Conservation (phyloP, 495 filamentous ascomycete species). For the Viridothelium virens region DNA sequence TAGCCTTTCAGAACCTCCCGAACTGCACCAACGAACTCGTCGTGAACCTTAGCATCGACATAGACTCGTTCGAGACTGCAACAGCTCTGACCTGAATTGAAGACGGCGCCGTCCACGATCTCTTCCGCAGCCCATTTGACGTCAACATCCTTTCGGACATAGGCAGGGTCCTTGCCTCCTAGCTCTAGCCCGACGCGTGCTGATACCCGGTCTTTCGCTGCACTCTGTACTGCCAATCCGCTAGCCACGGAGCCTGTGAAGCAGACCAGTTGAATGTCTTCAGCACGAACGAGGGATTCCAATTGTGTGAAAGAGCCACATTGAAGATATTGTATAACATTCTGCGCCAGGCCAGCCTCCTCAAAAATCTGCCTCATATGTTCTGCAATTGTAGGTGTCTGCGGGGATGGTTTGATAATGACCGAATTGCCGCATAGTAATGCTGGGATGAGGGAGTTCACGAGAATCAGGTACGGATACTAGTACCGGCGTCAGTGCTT, state of each 20-base stretch:
- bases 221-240: conserved; percentile 74
- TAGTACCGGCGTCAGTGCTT: conserved; percentile 29
- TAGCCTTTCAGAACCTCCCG: conserved; percentile 81
- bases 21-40: conserved; percentile 65
- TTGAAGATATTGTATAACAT: conserved; percentile 85
- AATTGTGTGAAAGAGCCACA: conserved; percentile 64
- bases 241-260: conserved; percentile 92
- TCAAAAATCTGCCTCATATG: conserved; percentile 65
- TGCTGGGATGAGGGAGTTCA: conserved; percentile 85
- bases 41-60: conserved; percentile 75
- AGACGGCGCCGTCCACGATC: conserved; percentile 87
- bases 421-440: conserved; percentile 80
- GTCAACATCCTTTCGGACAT: conserved; percentile 78
- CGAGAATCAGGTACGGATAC: conserved; percentile 88
- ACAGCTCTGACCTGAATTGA: conserved; percentile 96
- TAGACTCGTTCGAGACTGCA: conserved; percentile 90
- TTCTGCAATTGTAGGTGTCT: conserved; percentile 85
- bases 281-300: conserved; percentile 63
- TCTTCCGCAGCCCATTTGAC: conserved; percentile 83
- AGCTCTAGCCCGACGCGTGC: conserved; percentile 81
- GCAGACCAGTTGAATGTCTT: conserved; percentile 66
- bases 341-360: conserved; percentile 67
- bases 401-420: conserved; percentile 87
- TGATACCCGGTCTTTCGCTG: conserved; percentile 63
- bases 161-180: conserved; percentile 89